Conservation (phyloP, 2,329 filamentous ascomycete genomes). For the Penicillium janthinellum region DNA sequence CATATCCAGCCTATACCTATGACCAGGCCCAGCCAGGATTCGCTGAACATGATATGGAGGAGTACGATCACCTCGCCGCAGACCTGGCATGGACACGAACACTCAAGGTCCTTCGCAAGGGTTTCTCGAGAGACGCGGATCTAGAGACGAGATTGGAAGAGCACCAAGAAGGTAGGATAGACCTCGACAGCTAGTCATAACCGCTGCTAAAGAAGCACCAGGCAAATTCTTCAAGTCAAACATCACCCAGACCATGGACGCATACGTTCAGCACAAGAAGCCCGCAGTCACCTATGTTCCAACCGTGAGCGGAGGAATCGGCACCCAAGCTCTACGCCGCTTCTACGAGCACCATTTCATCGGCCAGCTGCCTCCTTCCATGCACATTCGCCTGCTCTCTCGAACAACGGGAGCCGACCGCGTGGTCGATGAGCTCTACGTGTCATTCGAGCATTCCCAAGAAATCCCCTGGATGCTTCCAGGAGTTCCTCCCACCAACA, state of each 20-base stretch:
- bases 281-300: conserved; percentile 35
- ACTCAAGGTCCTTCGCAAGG: conserved; percentile 60
- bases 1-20: conserved; percentile 54
- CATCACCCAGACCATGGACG: conserved; percentile 33
- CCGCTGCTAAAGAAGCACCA: conserved; percentile 11
- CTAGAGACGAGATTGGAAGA: conserved; percentile 41
- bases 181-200: neutral
- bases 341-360: conserved; percentile 64
- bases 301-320: conserved; percentile 47
- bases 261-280: conserved; percentile 33
- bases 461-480: conserved; percentile 63
- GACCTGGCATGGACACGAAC: conserved; percentile 71
- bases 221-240: conserved; percentile 40
- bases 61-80: conserved; percentile 65
- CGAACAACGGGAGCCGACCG: conserved; percentile 61
- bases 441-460: conserved; percentile 59
- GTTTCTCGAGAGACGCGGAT: conserved; percentile 53
- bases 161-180: conserved; percentile 36
- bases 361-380: conserved; percentile 52
- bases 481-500: conserved; percentile 58
- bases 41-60: conserved; percentile 69
- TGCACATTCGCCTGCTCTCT: conserved; percentile 57
- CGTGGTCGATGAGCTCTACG: conserved; percentile 62
- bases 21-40: conserved; percentile 64
- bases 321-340: conserved; percentile 42